phyloP scores from a whole-genome alignment of 73 alveolate species.

The Paramecium caudatum region DNA sequence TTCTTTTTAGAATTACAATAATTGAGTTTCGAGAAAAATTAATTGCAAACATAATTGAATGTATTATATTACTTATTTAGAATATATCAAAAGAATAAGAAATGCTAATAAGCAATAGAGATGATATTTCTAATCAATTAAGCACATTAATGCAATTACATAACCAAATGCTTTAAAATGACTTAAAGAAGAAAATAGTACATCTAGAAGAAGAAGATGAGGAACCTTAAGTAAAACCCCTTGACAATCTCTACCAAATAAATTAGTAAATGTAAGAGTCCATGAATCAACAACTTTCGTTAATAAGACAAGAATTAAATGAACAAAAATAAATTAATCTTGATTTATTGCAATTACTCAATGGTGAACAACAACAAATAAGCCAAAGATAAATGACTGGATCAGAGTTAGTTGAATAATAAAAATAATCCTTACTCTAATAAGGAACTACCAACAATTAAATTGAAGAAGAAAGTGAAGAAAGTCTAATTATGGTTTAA shows the following conservation, averaged over 20 bases:
- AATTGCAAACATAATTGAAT: not conserved
- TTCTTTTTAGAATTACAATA: constrained; percentile 21
- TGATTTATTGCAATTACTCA: not conserved
- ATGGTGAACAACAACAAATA: constrained; percentile 10
- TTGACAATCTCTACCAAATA: not conserved
- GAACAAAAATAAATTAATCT: constrained; percentile 55
- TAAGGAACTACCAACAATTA: not conserved
- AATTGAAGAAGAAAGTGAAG: constrained; percentile 29
- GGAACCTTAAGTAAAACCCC: not conserved
- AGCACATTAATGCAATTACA: constrained; percentile 32
- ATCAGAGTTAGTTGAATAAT: not conserved
- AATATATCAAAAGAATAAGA: constrained; percentile 15
- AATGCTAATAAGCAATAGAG: not conserved
- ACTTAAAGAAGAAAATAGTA: constrained; percentile 16
- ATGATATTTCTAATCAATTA: constrained; percentile 25
- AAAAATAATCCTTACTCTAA: not conserved
- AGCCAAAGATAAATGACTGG: not conserved
- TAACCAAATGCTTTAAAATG: constrained; percentile 52
- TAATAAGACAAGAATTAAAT: constrained; percentile 30
- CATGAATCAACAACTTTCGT: constrained; percentile 35
- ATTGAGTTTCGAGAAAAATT: constrained; percentile 21
- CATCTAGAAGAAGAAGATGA: constrained; percentile 38
- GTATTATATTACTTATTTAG: not conserved
- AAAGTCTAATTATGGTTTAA: not conserved
- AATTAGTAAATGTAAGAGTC: constrained; percentile 46